Evolutionary conservation across 2,329 filamentous ascomycete genomes (phyloP), one percentile per base, ranked within the genome.

Genomic region (Gyromitra esculenta): DNA sequence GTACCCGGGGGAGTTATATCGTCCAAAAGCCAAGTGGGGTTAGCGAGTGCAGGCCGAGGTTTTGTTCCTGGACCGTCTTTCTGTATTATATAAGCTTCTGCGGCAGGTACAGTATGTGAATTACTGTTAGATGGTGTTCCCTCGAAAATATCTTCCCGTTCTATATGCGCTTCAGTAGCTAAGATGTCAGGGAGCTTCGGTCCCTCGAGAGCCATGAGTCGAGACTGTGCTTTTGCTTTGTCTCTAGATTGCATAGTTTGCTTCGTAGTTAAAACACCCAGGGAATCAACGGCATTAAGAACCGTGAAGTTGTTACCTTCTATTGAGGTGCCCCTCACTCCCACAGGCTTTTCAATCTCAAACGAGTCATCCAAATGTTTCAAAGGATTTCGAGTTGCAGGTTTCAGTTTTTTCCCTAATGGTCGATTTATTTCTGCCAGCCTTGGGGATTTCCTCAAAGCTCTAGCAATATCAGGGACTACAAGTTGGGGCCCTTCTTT

Each of bases 1-100:
- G 57, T 71, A 43, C 43, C n/a, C 15, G 59, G 72, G 65, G 66
- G 64, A 8, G 72, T 65, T 37, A 48, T n/a, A 50, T 74, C 57
- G 35, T 71, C 50, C 13, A 45, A 56, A 48, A 57, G 18, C 41
- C 54, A 66, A n/a, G 59, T 7, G 2, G 50, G 31, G 39, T 45
- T 37, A 25, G 25, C 48, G 5, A 59, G n/a, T 15, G 59, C 25
- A 52, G 57, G 35, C 21, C 50, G 39, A 18, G 57, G n/a, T 13
- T 13, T 64, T 7, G 11, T 54, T n/a, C 31, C 57, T 9, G 21
- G 9, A 5, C n/a, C 54, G 3, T 50, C 41, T 13, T 59, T 57
- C 18, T 15, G 13, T 43, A 21, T n/a, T 37, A 18, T 21, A 63
- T 25, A 13, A 31, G n/a, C 41, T 45, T 64, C 7, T 2, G n/a